Conservation (phyloP, 2,329 filamentous ascomycete genomes). For the Lecanoromycetidae sp. region DNA sequence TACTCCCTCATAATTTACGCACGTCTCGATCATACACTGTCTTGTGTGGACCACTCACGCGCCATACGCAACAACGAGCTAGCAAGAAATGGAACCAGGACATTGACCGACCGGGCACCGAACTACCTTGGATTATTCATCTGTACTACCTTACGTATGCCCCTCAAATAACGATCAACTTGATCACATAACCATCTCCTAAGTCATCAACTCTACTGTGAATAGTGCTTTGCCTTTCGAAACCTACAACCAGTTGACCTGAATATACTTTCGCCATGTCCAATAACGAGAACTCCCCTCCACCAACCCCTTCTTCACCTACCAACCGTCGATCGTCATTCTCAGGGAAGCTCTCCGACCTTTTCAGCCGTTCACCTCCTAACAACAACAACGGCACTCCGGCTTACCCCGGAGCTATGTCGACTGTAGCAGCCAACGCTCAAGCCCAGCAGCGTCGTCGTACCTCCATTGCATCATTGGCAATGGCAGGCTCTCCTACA, state of each 20-base stretch:
- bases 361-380: slow-evolving; percentile 18
- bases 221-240: no score
- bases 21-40: no score
- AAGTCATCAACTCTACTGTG: not conserved
- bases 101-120: not conserved
- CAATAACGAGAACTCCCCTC: slow-evolving; percentile 18
- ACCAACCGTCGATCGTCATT: slow-evolving; percentile 20
- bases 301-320: slow-evolving; percentile 15
- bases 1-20: no score
- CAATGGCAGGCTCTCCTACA: slow-evolving; percentile 61
- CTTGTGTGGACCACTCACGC: no score
- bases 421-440: slow-evolving; percentile 34
- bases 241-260: not conserved
- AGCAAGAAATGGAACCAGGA: not conserved
- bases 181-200: not conserved
- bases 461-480: slow-evolving; percentile 62
- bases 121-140: not conserved
- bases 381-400: slow-evolving; percentile 13
- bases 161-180: no score
- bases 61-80: no score
- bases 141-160: not conserved
- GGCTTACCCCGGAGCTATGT: slow-evolving; percentile 18
- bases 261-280: not conserved
- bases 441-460: slow-evolving; percentile 53
- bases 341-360: slow-evolving; percentile 19